These are phyloP conservation scores for Talaromyces wortmannii DNA, from an alignment of 495 filamentous ascomycete genomes.

Conservation along the genomic window DNA sequence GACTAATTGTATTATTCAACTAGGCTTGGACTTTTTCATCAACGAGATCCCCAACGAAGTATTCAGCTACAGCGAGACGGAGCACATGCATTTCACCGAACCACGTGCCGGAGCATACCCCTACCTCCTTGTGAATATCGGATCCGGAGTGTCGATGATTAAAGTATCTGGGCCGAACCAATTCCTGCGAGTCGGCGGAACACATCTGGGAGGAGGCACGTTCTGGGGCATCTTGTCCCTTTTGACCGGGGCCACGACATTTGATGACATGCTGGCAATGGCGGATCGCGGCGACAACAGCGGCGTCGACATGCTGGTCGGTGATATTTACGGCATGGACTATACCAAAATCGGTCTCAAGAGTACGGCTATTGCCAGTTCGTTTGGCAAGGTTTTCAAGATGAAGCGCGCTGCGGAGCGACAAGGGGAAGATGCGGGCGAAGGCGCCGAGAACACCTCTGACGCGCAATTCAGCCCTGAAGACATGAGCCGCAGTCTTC, in stretches of 20 bases:
- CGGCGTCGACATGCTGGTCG: constrained; percentile 93
- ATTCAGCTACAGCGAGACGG: constrained; percentile 85
- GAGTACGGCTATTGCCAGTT: constrained; percentile 87
- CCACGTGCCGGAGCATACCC: constrained; percentile 77
- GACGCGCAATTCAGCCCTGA: constrained; percentile 47
- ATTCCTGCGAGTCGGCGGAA: constrained; percentile 87
- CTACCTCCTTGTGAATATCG: constrained; percentile 96
- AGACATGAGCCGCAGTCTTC: constrained; percentile 63
- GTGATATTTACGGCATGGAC: constrained; percentile 95
- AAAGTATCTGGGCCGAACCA: constrained; percentile 86
- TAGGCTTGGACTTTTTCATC: constrained; percentile 96
- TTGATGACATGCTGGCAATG: constrained; percentile 93
- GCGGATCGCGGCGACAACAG: constrained; percentile 90
- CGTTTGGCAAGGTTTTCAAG: constrained; percentile 92
- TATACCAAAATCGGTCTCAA: constrained; percentile 94
- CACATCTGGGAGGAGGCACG: constrained; percentile 89
- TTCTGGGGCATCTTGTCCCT: constrained; percentile 91
- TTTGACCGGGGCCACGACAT: constrained; percentile 81
- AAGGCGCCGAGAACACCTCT: constrained; percentile 31
- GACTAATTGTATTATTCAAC: background rate
- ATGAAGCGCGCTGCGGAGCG: constrained; percentile 72
- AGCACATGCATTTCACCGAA: constrained; percentile 79
- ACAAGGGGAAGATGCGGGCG: constrained; percentile 66
- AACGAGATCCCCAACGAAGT: constrained; percentile 94
- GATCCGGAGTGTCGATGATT: constrained; percentile 97